These are phyloP conservation scores for Plasmodium gonderi DNA, from an alignment of 169 alveolate genomes.

Conservation along the genomic window DNA sequence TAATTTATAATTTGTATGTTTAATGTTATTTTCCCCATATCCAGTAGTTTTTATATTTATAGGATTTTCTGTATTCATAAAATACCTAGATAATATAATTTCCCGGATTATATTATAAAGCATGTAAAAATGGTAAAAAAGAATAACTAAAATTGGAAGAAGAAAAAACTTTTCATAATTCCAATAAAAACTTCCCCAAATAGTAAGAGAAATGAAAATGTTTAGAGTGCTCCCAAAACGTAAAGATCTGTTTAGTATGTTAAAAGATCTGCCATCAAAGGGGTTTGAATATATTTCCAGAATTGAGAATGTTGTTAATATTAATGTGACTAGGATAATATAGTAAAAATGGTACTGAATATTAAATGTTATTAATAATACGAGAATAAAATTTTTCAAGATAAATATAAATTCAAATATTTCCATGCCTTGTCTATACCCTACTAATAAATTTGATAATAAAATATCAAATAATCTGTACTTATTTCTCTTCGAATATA, in stretches of 20 bases:
- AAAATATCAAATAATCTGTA: constrained; percentile 11
- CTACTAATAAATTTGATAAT: constrained; percentile 45
- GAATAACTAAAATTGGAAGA: constrained; percentile 28
- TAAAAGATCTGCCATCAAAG: constrained; percentile 68
- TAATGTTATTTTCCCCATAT: constrained; percentile 26
- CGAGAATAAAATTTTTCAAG: constrained; percentile 38
- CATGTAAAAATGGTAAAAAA: constrained; percentile 52
- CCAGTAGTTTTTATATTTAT: constrained; percentile 13
- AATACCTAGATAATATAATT: constrained; percentile 40
- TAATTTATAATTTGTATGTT: constrained; percentile 38
- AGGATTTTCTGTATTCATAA: neutral
- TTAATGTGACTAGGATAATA: constrained; percentile 42
- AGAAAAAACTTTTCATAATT: constrained; percentile 21
- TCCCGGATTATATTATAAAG: constrained; percentile 34
- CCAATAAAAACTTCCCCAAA: constrained; percentile 72
- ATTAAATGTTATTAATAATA: constrained; percentile 21
- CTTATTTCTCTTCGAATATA: constrained; percentile 47
- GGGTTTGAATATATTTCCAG: constrained; percentile 51
- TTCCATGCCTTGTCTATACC: constrained; percentile 60
- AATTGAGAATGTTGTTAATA: constrained; percentile 42
- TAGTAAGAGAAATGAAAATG: constrained; percentile 39
- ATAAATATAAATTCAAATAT: constrained; percentile 63
- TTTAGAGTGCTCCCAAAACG: constrained; percentile 35
- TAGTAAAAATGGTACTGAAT: constrained; percentile 22
- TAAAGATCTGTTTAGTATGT: constrained; percentile 63